Evolutionary conservation across 2,329 filamentous ascomycete genomes (phyloP).

Genomic region (Aspergillus pseudonomiae): DNA sequence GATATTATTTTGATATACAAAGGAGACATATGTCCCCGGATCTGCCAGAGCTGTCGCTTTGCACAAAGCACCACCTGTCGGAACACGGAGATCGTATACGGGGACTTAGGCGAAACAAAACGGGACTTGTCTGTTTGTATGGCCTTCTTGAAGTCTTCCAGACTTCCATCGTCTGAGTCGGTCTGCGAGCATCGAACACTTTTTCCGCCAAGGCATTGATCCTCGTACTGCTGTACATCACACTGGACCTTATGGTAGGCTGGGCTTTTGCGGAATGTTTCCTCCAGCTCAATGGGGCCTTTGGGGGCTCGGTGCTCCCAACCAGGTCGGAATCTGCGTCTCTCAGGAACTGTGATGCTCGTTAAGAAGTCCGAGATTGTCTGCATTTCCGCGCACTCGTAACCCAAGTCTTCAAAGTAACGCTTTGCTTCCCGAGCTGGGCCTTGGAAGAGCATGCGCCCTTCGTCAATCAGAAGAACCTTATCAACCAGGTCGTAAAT

Average conservation of each 20-base stretch:
- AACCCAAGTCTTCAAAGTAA: constrained; percentile 67
- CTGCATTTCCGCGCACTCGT: constrained; percentile 58
- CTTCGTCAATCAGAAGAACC: constrained; percentile 71
- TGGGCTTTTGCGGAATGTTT: constrained; percentile 64
- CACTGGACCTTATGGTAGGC: constrained; percentile 60
- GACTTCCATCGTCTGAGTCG: constrained; percentile 31
- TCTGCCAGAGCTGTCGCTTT: constrained; percentile 73
- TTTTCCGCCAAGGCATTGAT: constrained; percentile 33
- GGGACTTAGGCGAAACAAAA: constrained; percentile 63
- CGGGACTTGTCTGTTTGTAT: constrained; percentile 59
- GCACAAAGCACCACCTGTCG: constrained; percentile 64
- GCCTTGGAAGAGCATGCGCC: constrained; percentile 66
- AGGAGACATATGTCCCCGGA: constrained; percentile 69
- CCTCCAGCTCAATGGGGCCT: constrained; percentile 66
- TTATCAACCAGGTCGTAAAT: constrained; percentile 74
- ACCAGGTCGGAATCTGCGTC: constrained; percentile 65
- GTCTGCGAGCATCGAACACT: constrained; percentile 52
- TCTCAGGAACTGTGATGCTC: constrained; percentile 68
- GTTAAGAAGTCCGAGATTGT: constrained; percentile 76
- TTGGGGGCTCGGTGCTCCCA: constrained; percentile 66
- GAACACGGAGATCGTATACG: constrained; percentile 73
- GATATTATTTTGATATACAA: constrained; percentile 75
- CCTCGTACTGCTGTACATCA: constrained; percentile 63
- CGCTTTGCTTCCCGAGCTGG: constrained; percentile 57
- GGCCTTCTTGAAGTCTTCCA: constrained; percentile 59